A percentile compares a stretch with the other conserved stretches of the same genome.
Conservation (phyloP, 495 filamentous ascomycete genomes). For the Aspergillus heteromorphus region DNA sequence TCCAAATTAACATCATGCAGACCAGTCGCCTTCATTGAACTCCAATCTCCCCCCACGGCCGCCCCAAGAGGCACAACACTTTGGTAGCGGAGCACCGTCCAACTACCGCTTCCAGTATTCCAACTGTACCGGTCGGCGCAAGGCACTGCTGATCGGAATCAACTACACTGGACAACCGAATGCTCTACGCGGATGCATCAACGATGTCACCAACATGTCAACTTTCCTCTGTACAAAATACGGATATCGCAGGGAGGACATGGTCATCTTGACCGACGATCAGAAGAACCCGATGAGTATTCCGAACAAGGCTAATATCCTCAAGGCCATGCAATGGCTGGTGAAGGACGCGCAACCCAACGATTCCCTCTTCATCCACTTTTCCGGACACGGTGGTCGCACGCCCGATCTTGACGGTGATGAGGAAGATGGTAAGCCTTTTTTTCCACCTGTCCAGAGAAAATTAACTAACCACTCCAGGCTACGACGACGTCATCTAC, state of each 20-base stretch:
- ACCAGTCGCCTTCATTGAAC: slow-evolving; percentile 14
- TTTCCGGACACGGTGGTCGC: slow-evolving; percentile 94
- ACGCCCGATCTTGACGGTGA: slow-evolving; percentile 95
- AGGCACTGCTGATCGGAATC: slow-evolving; percentile 92
- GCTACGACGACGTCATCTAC: slow-evolving; percentile 97
- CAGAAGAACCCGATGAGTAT: slow-evolving; percentile 92
- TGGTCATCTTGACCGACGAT: slow-evolving; percentile 97
- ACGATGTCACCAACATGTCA: slow-evolving; percentile 97
- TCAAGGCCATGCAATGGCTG: slow-evolving; percentile 97
- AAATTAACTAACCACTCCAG: slow-evolving; percentile 10
- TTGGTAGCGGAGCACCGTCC: slow-evolving; percentile 71
- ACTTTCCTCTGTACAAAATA: slow-evolving; percentile 78
- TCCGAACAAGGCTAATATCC: slow-evolving; percentile 89
- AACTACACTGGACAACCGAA: slow-evolving; percentile 94
- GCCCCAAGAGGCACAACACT: slow-evolving; percentile 45
- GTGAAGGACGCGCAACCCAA: slow-evolving; percentile 93
- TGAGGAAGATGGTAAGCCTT: slow-evolving; percentile 64
- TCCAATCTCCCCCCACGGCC: slow-evolving; percentile 32
- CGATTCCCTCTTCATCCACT: slow-evolving; percentile 96
- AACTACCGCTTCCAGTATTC: slow-evolving; percentile 86
- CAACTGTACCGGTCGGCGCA: slow-evolving; percentile 80
- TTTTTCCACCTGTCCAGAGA: background rate
- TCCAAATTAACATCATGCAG: background rate
- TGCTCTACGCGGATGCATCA: slow-evolving; percentile 88
- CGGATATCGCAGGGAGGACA: slow-evolving; percentile 90